phyloP scores from a whole-genome alignment of 2,329 filamentous ascomycete genomes.

The Pseudohalonectria lignicola region DNA sequence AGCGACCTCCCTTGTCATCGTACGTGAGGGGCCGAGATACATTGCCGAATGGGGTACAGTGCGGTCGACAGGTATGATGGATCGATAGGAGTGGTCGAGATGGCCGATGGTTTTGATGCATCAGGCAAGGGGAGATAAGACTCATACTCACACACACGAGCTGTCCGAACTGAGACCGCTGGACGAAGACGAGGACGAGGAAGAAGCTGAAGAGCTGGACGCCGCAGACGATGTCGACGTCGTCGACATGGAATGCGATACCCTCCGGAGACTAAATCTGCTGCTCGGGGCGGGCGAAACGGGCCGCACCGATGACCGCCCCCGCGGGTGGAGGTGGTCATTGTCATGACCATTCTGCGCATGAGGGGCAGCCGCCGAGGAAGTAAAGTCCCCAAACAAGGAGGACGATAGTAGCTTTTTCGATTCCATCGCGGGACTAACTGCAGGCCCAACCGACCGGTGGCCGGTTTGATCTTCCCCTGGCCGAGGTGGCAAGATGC shows the following conservation, averaged over 20 bases:
- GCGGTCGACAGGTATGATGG: too few relatives aligned
- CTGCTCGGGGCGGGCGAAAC: slow-evolving; percentile 7
- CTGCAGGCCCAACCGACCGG: too few relatives aligned
- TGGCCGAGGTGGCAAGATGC: too few relatives aligned
- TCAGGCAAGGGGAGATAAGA: too few relatives aligned
- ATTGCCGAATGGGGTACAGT: too few relatives aligned
- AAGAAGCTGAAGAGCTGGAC: neutral
- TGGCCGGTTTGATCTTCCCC: too few relatives aligned
- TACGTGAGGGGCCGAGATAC: too few relatives aligned
- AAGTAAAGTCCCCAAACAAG: slow-evolving; percentile 10
- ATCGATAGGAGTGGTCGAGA: too few relatives aligned
- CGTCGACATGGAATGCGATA: neutral
- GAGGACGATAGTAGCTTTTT: slow-evolving; percentile 8
- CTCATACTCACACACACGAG: slow-evolving; percentile 12
- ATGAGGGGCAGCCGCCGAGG: neutral
- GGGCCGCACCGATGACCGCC: slow-evolving; percentile 3
- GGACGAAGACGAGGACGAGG: neutral
- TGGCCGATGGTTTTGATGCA: too few relatives aligned
- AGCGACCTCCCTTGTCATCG: too few relatives aligned
- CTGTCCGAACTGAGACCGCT: slow-evolving; percentile 2
- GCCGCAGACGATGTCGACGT: neutral
- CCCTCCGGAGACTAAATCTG: slow-evolving; percentile 8
- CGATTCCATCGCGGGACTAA: slow-evolving; percentile 8
- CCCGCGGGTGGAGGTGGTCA: neutral
- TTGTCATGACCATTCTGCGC: neutral